Evolutionary conservation across 306 rosid species (phyloP), one percentile per base, ranked within the genome.

Genomic region (Cicer yamashitae): DNA sequence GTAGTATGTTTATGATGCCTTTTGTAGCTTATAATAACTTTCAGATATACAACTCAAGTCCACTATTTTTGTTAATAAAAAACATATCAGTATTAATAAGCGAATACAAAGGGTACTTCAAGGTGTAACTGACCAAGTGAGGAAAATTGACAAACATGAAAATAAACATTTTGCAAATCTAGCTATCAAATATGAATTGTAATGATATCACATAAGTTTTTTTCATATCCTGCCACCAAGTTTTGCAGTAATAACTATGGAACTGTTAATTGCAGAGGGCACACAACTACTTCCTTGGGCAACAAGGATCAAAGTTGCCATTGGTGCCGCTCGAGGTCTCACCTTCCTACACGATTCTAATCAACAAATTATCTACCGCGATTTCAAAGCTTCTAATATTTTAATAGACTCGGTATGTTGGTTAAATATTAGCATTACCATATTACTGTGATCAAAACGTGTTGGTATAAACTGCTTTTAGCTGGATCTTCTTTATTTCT

Each of bases 331-430:
- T 82, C 76, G 89, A 71, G 94, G 97, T 56, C 97, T 89, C 30
- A 48, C 89, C 74, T 89, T 89, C 69, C 83, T 91, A n/a, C 94
- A 89, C 40, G 83, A 89, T 58, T 87, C 88, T 8, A 68, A 86
- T 38, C 86, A 83, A 70, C 90, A 88, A 83, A 82, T 91, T 69
- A 91, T 91, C 74, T 91, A 89, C 82, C 99, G 97, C 1, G 99
- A 94, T 83, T 94, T 94, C 60, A 94, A 94, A 86, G 88, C 97
- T 69, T 89, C 99, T 5, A 94, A 94, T 75, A 88, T 94, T 77
- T 83, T 94, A 75, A 78, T 90, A 73, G 97, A 94, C 76, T 84
- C 83, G 66, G 98, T 94, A 90, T 25, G 93, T 71, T 73, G 56
- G 17, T 70, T 53, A 51, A 45, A 63, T 60, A 70, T 52, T 51